phyloP scores from a whole-genome alignment of 148 eudicot species.

The Chenopodium album region DNA sequence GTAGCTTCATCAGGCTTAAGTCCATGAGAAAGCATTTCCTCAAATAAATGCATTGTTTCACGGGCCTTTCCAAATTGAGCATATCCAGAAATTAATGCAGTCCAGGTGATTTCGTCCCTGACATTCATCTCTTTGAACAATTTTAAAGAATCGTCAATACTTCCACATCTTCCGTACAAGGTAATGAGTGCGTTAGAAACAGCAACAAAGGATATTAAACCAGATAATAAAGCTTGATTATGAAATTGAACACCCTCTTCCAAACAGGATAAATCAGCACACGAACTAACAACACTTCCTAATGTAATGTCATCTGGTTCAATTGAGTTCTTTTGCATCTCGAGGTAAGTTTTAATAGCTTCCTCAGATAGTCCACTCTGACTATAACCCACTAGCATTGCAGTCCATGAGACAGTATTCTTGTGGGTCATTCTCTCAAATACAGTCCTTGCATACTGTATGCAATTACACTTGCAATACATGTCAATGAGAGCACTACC shows the following conservation, averaged over 20 bases:
- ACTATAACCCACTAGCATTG: conserved; percentile 81
- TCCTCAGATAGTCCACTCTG: conserved; percentile 78
- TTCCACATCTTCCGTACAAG: conserved; percentile 91
- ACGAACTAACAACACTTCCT: conserved; percentile 83
- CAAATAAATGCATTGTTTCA: conserved; percentile 70
- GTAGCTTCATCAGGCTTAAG: conserved; percentile 79
- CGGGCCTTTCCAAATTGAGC: conserved; percentile 85
- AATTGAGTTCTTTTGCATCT: conserved; percentile 59
- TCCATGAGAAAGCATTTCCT: conserved; percentile 71
- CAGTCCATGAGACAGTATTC: conserved; percentile 85
- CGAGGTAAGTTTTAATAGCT: conserved; percentile 51
- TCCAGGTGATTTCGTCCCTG: conserved; percentile 85
- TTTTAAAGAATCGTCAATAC: conserved; percentile 59
- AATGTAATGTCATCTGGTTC: conserved; percentile 71
- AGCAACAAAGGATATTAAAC: conserved; percentile 57
- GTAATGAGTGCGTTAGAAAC: conserved; percentile 92
- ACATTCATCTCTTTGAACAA: conserved; percentile 65
- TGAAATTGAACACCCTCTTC: conserved; percentile 94
- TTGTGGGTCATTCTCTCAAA: conserved; percentile 56
- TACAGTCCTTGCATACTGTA: conserved; percentile 58
- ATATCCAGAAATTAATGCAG: conserved; percentile 73
- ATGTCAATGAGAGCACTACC: conserved; percentile 91
- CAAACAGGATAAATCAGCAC: conserved; percentile 75
- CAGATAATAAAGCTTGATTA: conserved; percentile 63
- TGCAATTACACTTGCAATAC: conserved; percentile 71